Evolutionary conservation across 192 early-diverging fungal species (phyloP).

Genomic region (Mortierella hygrophila): DNA sequence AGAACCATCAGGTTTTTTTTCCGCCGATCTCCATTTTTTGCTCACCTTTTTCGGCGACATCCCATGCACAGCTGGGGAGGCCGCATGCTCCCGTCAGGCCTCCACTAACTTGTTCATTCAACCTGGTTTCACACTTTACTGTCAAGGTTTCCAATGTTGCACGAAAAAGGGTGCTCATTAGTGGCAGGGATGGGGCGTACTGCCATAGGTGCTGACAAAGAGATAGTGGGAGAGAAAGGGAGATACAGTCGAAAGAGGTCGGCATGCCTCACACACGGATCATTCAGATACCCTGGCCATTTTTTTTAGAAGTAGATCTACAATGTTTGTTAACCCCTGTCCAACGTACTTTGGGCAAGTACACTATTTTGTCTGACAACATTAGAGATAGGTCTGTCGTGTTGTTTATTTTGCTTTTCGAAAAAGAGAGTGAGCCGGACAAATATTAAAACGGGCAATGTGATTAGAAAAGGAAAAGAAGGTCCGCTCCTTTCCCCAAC

Average conservation of each 20-base stretch:
- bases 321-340: neutral
- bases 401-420: neutral
- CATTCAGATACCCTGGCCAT: neutral
- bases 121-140: too few relatives aligned
- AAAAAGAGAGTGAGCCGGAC: neutral
- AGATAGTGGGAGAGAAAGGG: too few relatives aligned
- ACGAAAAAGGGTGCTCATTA: too few relatives aligned
- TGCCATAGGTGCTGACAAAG: too few relatives aligned
- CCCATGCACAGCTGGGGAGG: too few relatives aligned
- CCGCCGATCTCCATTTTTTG: too few relatives aligned
- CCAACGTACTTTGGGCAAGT: neutral
- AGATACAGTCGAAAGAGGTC: neutral
- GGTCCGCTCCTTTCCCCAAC: neutral
- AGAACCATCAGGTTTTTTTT: too few relatives aligned
- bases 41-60: too few relatives aligned
- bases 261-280: neutral
- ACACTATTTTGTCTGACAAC: neutral
- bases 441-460: neutral
- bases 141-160: too few relatives aligned
- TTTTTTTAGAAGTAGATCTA: neutral
- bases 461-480: neutral
- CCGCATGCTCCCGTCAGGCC: too few relatives aligned
- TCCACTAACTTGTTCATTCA: too few relatives aligned
- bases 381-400: neutral
- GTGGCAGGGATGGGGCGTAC: too few relatives aligned